Evolutionary conservation across 1,139 yeast species (phyloP).

Genomic region (Lodderomyces elongisporus): DNA sequence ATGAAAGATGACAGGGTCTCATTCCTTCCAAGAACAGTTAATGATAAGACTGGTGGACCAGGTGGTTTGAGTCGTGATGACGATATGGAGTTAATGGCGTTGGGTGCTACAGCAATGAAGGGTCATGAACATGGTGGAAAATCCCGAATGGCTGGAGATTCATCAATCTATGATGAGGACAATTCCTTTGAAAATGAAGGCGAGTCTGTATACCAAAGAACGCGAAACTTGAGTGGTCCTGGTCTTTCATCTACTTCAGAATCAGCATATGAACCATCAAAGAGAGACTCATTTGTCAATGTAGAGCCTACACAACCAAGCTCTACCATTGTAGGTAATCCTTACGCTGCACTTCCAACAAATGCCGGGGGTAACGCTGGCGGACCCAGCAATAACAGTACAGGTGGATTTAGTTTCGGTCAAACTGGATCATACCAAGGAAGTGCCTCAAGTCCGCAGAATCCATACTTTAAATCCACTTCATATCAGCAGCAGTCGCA

Average conservation of each 20-base stretch:
- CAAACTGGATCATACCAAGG: conserved; percentile 11
- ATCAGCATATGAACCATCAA: conserved; percentile 15
- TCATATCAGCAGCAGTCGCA: conserved; percentile 7
- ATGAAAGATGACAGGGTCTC: conserved; percentile 96
- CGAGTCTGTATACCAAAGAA: conserved; percentile 8
- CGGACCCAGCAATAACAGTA: conserved; percentile 1
- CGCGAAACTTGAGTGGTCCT: conserved; percentile 6
- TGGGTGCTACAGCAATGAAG: conserved; percentile 84
- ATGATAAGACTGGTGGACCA: conserved; percentile 34
- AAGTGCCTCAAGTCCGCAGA: conserved; percentile 9
- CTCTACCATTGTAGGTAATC: conserved; percentile 38
- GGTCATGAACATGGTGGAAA: conserved; percentile 53
- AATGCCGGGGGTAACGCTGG: conserved; percentile 2
- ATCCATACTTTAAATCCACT: conserved; percentile 8
- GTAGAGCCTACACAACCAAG: conserved; percentile 42
- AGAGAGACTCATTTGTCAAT: conserved; percentile 31
- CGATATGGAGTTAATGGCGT: conserved; percentile 77
- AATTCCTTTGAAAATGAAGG: conserved; percentile 25
- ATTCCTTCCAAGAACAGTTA: conserved; percentile 63
- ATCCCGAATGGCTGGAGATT: conserved; percentile 20
- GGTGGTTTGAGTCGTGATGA: conserved; percentile 35
- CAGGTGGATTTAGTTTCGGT: conserved; percentile 13
- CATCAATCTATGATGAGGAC: conserved; percentile 32
- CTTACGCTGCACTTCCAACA: conserved; percentile 23
- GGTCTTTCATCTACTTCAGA: conserved; percentile 4